These are phyloP conservation scores for Carex arenaria DNA, from an alignment of 202 grass and related monocot species.

Conservation along the genomic window DNA sequence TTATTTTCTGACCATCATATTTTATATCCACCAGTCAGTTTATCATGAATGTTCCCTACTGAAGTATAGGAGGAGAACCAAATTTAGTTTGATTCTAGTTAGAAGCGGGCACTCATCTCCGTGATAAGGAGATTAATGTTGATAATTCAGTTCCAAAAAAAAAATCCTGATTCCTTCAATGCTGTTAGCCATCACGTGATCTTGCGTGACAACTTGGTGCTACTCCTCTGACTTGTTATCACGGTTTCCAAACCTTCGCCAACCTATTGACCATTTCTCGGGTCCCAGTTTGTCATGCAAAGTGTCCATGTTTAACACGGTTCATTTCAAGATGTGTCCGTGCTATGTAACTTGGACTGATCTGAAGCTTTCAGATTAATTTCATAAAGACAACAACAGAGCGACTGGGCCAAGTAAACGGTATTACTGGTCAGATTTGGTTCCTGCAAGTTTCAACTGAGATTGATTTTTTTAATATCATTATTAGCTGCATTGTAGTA, in stretches of 20 bases:
- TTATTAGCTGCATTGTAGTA: not conserved
- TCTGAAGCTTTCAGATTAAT: constrained; percentile 3
- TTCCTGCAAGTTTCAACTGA: not conserved
- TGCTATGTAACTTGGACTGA: not conserved
- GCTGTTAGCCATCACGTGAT: not conserved
- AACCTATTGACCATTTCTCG: not conserved
- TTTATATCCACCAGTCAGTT: not conserved
- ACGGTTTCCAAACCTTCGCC: not conserved
- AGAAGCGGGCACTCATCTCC: not conserved
- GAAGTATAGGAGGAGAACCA: not conserved
- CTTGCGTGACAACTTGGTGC: not conserved
- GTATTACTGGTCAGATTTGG: not conserved
- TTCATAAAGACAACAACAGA: not conserved
- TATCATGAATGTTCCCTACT: not conserved
- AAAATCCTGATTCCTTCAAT: not conserved
- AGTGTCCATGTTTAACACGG: not conserved
- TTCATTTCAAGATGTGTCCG: not conserved
- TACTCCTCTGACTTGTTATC: not conserved
- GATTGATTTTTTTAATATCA: not conserved
- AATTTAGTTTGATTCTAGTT: not conserved
- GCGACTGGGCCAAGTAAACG: not conserved
- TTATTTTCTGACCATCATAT: not conserved
- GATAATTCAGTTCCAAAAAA: not conserved
- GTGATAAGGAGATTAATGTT: not conserved
- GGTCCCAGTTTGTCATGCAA: not conserved